Base-by-base conservation (phyloP, 371 early-diverging fungal species). In the Zychaea mexicana region DNA sequence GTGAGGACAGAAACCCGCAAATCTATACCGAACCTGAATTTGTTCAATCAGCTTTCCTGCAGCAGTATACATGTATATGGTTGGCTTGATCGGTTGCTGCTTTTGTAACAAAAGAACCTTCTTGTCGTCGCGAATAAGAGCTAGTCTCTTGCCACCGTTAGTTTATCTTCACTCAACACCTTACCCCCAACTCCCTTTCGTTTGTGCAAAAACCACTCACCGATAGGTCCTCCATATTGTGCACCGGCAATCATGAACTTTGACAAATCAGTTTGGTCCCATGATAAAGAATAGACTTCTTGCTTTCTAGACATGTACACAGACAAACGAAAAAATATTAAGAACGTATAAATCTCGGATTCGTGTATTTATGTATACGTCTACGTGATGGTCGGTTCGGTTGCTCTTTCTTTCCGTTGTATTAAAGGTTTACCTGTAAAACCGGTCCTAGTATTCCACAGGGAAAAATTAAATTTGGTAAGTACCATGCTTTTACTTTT, bases 221-320 rank as follows among this genome's bases (percentile, higher is more conserved):
- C 96, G 39, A 97, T 86, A 7, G 98, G 98, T 12, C 98, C 98
- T 32, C 95, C 98, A 79, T 87, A 91, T 2, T 92, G 90, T 15
- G 96, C 92, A 0, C 88, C 91, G 0, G 95, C 90, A 39, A 95
- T 85, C 66, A 91, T 79, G 70, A 81, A 93, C 62, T 92, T 91
- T 1, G 90, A 86, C 24, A 97, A 78, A 70, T 96, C 93, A 8
- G 94, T 78, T 28, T 90, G 89, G 28, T 88, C 86, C 98, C 97
- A 96, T 58, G 86, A 75, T 86, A 96, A 83, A n/a, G 88, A 74
- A 68, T 97, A 97, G 21, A 92, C 73, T 67, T 89, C 88, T 64
- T 92, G 88, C 67, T 90, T 87, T 66, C 89, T 92, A 68, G 57
- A 22, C 21, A n/a, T 13, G 33, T 30, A 46, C n/a, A n/a, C n/a